Evolutionary conservation across 176 grass and related monocot species (phyloP).

Genomic region (Pontederia crassipes): DNA sequence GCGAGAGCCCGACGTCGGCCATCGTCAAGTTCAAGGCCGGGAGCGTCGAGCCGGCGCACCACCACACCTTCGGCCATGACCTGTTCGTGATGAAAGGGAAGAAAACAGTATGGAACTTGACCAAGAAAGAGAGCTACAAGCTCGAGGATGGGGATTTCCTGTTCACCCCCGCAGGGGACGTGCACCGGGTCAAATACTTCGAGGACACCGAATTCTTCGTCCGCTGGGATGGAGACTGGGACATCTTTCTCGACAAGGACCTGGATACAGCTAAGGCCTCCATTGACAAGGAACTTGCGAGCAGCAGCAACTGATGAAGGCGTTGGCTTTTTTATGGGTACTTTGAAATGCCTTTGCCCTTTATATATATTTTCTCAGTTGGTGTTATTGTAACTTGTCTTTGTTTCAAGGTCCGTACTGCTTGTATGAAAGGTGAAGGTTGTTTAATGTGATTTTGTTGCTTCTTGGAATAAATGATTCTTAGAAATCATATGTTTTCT

Average conservation of each 20-base stretch:
- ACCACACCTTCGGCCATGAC: slow-evolving; percentile 98
- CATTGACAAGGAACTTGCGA: slow-evolving; percentile 43
- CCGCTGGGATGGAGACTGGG: slow-evolving; percentile 87
- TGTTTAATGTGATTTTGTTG: background rate
- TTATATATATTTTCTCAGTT: background rate
- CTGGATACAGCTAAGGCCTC: slow-evolving; percentile 33
- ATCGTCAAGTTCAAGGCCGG: slow-evolving; percentile 84
- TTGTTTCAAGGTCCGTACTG: background rate
- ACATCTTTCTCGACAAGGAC: slow-evolving; percentile 91
- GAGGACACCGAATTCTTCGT: slow-evolving; percentile 91
- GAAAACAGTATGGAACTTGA: slow-evolving; percentile 93
- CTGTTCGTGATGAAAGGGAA: slow-evolving; percentile 76
- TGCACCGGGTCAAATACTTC: slow-evolving; percentile 82
- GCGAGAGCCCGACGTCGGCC: slow-evolving; percentile 81
- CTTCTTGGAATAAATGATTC: background rate
- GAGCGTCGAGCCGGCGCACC: slow-evolving; percentile 86
- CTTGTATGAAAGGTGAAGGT: background rate
- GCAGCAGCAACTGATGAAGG: background rate
- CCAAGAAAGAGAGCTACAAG: slow-evolving; percentile 72
- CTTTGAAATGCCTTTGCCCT: background rate
- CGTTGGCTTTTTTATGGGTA: background rate
- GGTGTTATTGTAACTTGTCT: background rate
- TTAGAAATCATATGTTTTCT: background rate
- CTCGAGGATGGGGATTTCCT: slow-evolving; percentile 70
- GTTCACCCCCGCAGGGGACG: slow-evolving; percentile 74